A percentile compares a stretch with the other conserved stretches of the same genome.
Conservation (phyloP, 345 rosid genomes). For the Brassica incana region DNA sequence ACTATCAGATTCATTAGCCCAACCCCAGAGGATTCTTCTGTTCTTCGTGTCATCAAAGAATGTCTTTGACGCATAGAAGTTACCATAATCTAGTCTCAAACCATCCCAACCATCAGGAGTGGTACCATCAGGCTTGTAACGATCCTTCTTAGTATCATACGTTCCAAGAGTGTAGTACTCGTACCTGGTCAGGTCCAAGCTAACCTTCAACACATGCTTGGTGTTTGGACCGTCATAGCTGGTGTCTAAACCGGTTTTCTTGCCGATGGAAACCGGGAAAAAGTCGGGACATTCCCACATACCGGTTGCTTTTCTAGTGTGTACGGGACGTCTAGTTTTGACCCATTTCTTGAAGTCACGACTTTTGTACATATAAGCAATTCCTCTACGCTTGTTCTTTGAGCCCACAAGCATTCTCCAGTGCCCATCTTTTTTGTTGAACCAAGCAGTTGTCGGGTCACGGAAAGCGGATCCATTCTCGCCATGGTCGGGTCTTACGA, state of each 20-base stretch:
- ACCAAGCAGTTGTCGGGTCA: slow-evolving; percentile 94
- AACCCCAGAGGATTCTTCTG: slow-evolving; percentile 77
- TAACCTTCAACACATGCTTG: slow-evolving; percentile 69
- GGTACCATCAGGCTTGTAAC: slow-evolving; percentile 52
- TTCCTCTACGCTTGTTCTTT: slow-evolving; percentile 49
- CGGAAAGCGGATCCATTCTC: slow-evolving; percentile 77
- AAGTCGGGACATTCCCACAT: slow-evolving; percentile 98
- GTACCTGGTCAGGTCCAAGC: slow-evolving; percentile 62
- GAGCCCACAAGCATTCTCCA: slow-evolving; percentile 73
- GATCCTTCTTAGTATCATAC: slow-evolving; percentile 46
- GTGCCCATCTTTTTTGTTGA: slow-evolving; percentile 43
- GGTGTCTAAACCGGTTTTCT: slow-evolving; percentile 68
- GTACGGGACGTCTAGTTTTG: slow-evolving; percentile 62
- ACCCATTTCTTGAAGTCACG: slow-evolving; percentile 64
- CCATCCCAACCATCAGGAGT: slow-evolving; percentile 72
- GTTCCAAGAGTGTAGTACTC: slow-evolving; percentile 77
- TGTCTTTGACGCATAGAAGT: slow-evolving; percentile 80
- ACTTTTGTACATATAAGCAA: slow-evolving; percentile 69
- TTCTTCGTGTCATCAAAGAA: slow-evolving; percentile 59
- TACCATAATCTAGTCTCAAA: slow-evolving; percentile 73
- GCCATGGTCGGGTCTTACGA: slow-evolving; percentile 43
- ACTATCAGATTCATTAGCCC: slow-evolving; percentile 76
- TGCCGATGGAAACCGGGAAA: slow-evolving; percentile 67
- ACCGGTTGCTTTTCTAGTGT: slow-evolving; percentile 58
- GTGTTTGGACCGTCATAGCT: slow-evolving; percentile 37